These are phyloP conservation scores for Hanseniaspora uvarum DNA, from an alignment of 1,139 yeast species.

Conservation along the genomic window DNA sequence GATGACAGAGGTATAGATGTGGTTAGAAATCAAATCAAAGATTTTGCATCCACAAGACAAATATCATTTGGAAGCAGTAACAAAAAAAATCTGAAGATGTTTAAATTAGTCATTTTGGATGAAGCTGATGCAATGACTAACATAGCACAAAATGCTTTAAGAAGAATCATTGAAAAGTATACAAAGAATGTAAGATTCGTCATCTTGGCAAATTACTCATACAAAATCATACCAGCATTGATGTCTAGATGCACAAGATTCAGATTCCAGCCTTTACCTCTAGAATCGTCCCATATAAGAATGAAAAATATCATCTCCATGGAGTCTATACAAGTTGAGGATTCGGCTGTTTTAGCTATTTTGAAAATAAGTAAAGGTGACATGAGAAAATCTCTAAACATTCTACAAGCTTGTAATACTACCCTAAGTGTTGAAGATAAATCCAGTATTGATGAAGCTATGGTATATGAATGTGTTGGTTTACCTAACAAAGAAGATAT, in stretches of 20 bases:
- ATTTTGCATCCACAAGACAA: constrained; percentile 88
- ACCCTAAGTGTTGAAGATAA: constrained; percentile 37
- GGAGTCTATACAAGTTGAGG: constrained; percentile 51
- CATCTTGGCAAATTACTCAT: constrained; percentile 90
- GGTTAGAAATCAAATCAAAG: constrained; percentile 83
- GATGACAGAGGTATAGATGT: constrained; percentile 96
- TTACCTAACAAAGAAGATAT: constrained; percentile 87
- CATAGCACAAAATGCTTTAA: constrained; percentile 88
- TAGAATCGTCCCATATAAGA: constrained; percentile 57
- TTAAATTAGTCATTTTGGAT: constrained; percentile 83
- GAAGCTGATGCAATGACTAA: constrained; percentile 99
- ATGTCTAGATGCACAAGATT: constrained; percentile 90
- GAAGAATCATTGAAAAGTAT: constrained; percentile 86
- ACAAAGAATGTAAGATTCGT: constrained; percentile 93
- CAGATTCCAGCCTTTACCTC: constrained; percentile 74
- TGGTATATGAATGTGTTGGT: constrained; percentile 90
- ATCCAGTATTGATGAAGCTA: constrained; percentile 35
- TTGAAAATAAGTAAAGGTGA: constrained; percentile 74
- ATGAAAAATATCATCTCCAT: constrained; percentile 55
- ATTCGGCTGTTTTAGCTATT: constrained; percentile 56
- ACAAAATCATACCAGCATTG: constrained; percentile 89
- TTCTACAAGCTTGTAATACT: constrained; percentile 85
- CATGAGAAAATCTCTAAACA: constrained; percentile 91
- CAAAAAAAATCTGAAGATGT: constrained; percentile 36
- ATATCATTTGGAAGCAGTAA: constrained; percentile 40